Evolutionary conservation across 192 early-diverging fungal genomes (phyloP).

Genomic region (Gonapodya sp.): DNA sequence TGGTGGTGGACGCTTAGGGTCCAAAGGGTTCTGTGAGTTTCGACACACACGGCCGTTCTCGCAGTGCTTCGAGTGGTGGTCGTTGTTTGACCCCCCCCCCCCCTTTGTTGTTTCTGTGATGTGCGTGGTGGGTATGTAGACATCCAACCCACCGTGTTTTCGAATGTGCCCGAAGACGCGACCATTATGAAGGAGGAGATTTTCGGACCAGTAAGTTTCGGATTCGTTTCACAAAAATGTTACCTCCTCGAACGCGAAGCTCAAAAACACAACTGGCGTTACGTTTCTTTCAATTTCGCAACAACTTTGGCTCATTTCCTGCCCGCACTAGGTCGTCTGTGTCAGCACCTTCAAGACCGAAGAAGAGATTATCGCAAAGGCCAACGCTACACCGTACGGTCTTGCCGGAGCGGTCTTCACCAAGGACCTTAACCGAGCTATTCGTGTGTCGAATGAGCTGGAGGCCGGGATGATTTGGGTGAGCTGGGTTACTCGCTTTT

Average conservation of each 20-base stretch:
- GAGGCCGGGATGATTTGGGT: conserved; percentile 33
- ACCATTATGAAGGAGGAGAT: conserved; percentile 39
- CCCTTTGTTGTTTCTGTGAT: no score
- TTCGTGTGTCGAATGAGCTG: conserved; percentile 48
- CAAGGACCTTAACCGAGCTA: conserved; percentile 40
- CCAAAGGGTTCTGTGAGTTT: conserved; percentile 8
- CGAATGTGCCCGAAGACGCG: conserved; percentile 26
- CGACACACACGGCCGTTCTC: not conserved
- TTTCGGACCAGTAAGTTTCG: conserved; percentile 43
- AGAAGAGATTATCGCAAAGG: conserved; percentile 37
- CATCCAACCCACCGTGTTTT: conserved; percentile 49
- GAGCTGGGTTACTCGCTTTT: no score
- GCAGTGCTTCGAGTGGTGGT: no score
- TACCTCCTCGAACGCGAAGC: no score
- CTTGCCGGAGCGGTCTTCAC: conserved; percentile 56
- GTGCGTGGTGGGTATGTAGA: no score
- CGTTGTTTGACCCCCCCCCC: no score
- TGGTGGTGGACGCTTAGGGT: not conserved
- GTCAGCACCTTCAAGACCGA: conserved; percentile 42
- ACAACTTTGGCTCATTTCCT: no score
- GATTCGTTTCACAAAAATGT: no score
- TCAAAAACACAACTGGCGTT: no score
- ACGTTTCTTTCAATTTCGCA: no score
- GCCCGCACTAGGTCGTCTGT: conserved; percentile 39
- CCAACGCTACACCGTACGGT: conserved; percentile 39